Percentiles rank a stretch among this genome's conserved stretches.
Evolutionary conservation across 306 rosid species (phyloP).

Genomic region (Rosa multiflora): DNA sequence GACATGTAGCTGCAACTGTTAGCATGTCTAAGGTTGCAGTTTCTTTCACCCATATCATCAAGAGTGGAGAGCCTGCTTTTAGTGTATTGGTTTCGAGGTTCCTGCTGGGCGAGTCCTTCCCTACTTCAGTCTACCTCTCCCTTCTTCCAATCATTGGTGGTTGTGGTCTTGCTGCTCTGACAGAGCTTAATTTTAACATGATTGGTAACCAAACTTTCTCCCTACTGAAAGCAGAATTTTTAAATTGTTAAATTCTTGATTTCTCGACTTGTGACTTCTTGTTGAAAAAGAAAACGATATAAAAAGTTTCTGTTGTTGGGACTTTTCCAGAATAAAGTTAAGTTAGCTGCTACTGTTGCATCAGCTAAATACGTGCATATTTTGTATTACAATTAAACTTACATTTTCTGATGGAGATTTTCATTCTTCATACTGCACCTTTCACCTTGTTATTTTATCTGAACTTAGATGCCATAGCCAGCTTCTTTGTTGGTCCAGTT

Average conservation of each 20-base stretch:
- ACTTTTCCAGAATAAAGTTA: not conserved
- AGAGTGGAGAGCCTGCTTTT: constrained; percentile 99
- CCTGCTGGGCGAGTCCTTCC: constrained; percentile 89
- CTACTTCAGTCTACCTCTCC: constrained; percentile 72
- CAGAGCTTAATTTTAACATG: constrained; percentile 99
- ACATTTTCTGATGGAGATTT: not conserved
- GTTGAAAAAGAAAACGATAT: not conserved
- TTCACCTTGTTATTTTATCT: not conserved
- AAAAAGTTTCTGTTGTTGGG: not conserved
- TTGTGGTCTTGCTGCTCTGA: constrained; percentile 92
- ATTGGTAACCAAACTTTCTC: constrained; percentile 46
- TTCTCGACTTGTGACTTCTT: not conserved
- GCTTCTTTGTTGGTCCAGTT: not conserved
- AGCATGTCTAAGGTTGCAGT: constrained; percentile 99
- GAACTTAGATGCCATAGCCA: not conserved
- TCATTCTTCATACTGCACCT: not conserved
- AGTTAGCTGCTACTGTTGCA: not conserved
- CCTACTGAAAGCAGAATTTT: not conserved
- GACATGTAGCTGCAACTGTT: constrained; percentile 97
- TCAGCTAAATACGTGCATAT: not conserved
- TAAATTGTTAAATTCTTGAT: not conserved
- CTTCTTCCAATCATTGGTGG: constrained; percentile 97
- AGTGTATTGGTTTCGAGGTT: constrained; percentile 90
- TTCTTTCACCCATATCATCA: constrained; percentile 96
- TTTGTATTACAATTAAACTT: not conserved